phyloP scores from a whole-genome alignment of 2,329 filamentous ascomycete species.

The Aspergillus unguis region DNA sequence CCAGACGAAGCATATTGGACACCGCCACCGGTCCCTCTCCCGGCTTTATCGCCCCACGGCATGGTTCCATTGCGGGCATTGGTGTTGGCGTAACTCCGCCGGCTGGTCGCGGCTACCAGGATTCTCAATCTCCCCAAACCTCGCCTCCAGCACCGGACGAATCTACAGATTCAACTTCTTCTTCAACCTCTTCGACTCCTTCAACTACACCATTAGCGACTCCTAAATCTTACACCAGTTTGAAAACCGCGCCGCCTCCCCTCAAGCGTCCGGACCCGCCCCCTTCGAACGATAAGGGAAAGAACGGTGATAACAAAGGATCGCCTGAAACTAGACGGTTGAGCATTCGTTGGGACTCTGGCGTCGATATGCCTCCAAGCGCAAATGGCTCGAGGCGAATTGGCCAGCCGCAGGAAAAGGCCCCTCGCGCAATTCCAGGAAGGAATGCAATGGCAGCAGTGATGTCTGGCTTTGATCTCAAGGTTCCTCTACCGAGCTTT shows the following conservation, averaged over 20 bases:
- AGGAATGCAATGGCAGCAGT: constrained; percentile 48
- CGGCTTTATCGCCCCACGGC: constrained; percentile 32
- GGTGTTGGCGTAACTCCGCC: constrained; percentile 35
- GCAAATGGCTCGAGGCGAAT: constrained; percentile 40
- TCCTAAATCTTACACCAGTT: constrained; percentile 8
- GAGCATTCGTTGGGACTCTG: constrained; percentile 20
- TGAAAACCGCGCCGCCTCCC: constrained; percentile 13
- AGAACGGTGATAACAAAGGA: constrained; percentile 18
- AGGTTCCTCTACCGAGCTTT: constrained; percentile 33
- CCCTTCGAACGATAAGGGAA: constrained; percentile 13
- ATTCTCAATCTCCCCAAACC: constrained; percentile 28
- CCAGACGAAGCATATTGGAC: constrained; percentile 67
- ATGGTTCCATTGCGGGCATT: constrained; percentile 40
- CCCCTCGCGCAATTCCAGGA: constrained; percentile 23
- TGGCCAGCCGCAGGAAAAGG: constrained; percentile 39
- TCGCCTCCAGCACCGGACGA: constrained; percentile 32
- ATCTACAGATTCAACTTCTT: constrained; percentile 5
- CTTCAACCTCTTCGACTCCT: constrained; percentile 11
- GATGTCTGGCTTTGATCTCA: constrained; percentile 41
- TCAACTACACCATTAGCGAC: constrained; percentile 22
- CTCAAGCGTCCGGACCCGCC: constrained; percentile 18
- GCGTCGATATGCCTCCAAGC: constrained; percentile 19
- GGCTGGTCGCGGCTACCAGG: constrained; percentile 23
- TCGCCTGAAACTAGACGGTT: constrained; percentile 26
- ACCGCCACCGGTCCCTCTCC: constrained; percentile 56